Evolutionary conservation across 2,329 filamentous ascomycete species (phyloP).

Genomic region (Colletotrichum sp.): DNA sequence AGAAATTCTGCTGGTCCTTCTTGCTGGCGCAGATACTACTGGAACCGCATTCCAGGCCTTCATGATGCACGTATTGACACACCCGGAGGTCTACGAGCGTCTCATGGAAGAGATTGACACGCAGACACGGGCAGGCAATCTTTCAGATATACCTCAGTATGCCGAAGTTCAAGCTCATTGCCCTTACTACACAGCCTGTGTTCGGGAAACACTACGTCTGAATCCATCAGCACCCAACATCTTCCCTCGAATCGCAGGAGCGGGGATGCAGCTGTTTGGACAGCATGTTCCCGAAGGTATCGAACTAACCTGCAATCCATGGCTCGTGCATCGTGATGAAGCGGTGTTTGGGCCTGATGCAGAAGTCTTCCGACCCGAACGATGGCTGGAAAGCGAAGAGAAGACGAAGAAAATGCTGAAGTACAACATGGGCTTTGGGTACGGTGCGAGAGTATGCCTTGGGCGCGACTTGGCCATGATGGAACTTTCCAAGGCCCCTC

Average conservation of each 20-base stretch:
- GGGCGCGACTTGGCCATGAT: constrained; percentile 56
- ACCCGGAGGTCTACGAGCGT: constrained; percentile 44
- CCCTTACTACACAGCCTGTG: constrained; percentile 54
- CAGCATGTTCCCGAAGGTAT: constrained; percentile 36
- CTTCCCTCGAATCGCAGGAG: constrained; percentile 47
- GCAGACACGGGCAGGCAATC: constrained; percentile 34
- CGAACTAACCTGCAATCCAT: constrained; percentile 44
- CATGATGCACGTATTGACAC: constrained; percentile 44
- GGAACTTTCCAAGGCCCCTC: constrained; percentile 53
- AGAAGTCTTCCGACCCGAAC: constrained; percentile 49
- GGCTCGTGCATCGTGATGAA: constrained; percentile 44
- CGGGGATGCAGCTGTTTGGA: constrained; percentile 33
- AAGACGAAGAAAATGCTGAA: constrained; percentile 47
- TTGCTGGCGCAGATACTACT: constrained; percentile 58
- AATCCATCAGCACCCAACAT: constrained; percentile 55
- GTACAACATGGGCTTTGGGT: constrained; percentile 55
- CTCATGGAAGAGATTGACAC: constrained; percentile 51
- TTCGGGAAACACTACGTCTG: constrained; percentile 55
- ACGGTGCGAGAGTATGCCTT: constrained; percentile 51
- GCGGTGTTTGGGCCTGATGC: constrained; percentile 46
- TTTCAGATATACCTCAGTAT: constrained; percentile 42
- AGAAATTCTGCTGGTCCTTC: constrained; percentile 55
- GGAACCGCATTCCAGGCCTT: constrained; percentile 55
- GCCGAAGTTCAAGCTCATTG: constrained; percentile 43
- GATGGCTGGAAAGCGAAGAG: constrained; percentile 48